phyloP scores from a whole-genome alignment of 495 filamentous ascomycete species.

The Neurospora hispaniola region DNA sequence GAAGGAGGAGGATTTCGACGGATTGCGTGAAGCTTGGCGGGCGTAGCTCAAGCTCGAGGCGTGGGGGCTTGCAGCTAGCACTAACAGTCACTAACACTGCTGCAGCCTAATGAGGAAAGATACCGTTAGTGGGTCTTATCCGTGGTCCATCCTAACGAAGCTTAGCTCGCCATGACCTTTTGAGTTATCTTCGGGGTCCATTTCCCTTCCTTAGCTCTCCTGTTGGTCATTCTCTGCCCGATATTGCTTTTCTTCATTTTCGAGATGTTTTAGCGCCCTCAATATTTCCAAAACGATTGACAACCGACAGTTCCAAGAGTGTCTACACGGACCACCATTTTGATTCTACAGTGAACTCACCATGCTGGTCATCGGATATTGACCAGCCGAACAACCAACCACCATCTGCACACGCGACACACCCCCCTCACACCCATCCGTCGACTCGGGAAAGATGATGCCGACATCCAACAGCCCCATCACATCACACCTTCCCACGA shows the following conservation, averaged over 20 bases:
- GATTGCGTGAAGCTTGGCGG: not conserved
- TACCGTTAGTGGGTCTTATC: not conserved
- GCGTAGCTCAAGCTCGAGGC: not conserved
- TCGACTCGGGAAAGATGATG: not conserved
- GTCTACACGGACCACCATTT: no score
- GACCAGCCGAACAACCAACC: not conserved
- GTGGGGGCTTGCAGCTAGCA: not conserved
- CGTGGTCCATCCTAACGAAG: no score
- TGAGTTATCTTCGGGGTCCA: not conserved
- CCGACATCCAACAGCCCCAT: not conserved
- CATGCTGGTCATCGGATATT: not conserved
- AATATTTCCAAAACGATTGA: no score
- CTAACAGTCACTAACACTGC: not conserved
- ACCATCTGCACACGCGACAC: not conserved
- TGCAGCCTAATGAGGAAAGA: no score
- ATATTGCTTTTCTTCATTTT: no score
- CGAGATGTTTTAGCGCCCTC: no score
- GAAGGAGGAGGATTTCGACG: not conserved
- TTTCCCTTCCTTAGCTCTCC: not conserved
- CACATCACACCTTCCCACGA: not conserved
- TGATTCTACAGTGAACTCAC: no score
- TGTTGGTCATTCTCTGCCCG: no score
- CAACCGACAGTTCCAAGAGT: no score
- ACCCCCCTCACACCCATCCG: not conserved
- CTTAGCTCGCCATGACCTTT: not conserved